Evolutionary conservation across 2,329 filamentous ascomycete genomes (phyloP), one percentile per base, ranked within the genome.

Genomic region (Colletotrichum sp.): DNA sequence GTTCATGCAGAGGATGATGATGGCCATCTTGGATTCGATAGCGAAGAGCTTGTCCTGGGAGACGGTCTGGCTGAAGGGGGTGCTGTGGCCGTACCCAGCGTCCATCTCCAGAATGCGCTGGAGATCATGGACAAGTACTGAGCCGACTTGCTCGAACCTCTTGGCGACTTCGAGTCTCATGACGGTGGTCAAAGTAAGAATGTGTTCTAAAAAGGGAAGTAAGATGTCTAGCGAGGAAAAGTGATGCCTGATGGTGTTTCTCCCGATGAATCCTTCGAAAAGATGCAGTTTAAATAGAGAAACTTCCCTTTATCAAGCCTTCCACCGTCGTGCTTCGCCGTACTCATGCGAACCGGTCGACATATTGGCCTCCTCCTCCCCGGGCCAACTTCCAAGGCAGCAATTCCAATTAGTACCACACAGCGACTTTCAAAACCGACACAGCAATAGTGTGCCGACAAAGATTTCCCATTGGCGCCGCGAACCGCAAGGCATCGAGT

Each of bases 1-100:
- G n/a, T 73, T 69, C 57, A 69, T 73, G 71, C 71, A 69, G 5
- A 73, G 64, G 1, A 73, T 30, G 28, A 73, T 59, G 36, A 73
- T 69, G 55, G 71, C 71, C 71, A 73, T 73, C 10, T 28, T 32
- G 2, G 71, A 69, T 28, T 73, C 64, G 18, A 73, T 34, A n/a
- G 16, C 28, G 6, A 30, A 21, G 1, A 69, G 28, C 3, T 69
- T 66, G 16, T 63, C 55, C 24, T 26, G 21, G 3, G 64, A 62
- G 18, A 73, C 71, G 7, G 65, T 63, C 1, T 36, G 26, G n/a
- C 36, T 62, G 28, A 65, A 36, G 7, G 34, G 18, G 3, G 64
- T 63, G 15, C 28, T 69, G n/a, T 26, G 64, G 18, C 57, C 71
- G 6, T 36, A 69, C 9, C 71, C 65, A 8, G 71, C 71, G 6